Percentiles rank a stretch among this genome's conserved stretches.
phyloP scores from a whole-genome alignment of 2,329 filamentous ascomycete species.

The Amylocarpus encephaloides region DNA sequence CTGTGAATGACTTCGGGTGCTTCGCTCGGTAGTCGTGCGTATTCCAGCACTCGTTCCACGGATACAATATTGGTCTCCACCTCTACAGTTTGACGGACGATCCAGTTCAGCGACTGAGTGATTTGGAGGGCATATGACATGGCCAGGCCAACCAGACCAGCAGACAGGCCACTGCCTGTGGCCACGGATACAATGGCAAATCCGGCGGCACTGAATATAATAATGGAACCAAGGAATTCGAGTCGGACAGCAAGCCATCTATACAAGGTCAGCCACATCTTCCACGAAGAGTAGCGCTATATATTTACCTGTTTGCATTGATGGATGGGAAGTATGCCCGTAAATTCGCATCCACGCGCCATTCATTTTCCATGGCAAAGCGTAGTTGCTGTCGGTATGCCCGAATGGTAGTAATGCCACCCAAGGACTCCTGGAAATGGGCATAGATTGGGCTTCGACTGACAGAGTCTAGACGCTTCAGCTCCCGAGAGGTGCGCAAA shows the following conservation, averaged over 20 bases:
- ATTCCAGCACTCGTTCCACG: conserved; percentile 95
- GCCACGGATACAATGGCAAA: conserved; percentile 78
- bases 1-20: conserved; percentile 89
- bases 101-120: conserved; percentile 97
- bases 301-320: conserved; percentile 51
- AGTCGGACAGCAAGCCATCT: conserved; percentile 92
- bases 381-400: conserved; percentile 85
- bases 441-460: conserved; percentile 95
- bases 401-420: conserved; percentile 89
- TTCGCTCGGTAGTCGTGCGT: conserved; percentile 84
- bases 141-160: conserved; percentile 79
- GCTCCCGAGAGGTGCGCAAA: conserved; percentile 86
- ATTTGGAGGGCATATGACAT: conserved; percentile 99
- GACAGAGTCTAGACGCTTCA: conserved; percentile 93
- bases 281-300: neutral
- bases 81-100: conserved; percentile 95
- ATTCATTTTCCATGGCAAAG: conserved; percentile 92
- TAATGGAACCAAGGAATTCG: conserved; percentile 90
- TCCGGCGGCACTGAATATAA: conserved; percentile 81
- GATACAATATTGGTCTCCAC: conserved; percentile 99
- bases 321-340: conserved; percentile 94
- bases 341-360: conserved; percentile 91
- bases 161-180: conserved; percentile 53
- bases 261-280: conserved; percentile 38
- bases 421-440: conserved; percentile 95